Conservation (phyloP, 768 basidiomycete species). For the Tricholoma terreum region DNA sequence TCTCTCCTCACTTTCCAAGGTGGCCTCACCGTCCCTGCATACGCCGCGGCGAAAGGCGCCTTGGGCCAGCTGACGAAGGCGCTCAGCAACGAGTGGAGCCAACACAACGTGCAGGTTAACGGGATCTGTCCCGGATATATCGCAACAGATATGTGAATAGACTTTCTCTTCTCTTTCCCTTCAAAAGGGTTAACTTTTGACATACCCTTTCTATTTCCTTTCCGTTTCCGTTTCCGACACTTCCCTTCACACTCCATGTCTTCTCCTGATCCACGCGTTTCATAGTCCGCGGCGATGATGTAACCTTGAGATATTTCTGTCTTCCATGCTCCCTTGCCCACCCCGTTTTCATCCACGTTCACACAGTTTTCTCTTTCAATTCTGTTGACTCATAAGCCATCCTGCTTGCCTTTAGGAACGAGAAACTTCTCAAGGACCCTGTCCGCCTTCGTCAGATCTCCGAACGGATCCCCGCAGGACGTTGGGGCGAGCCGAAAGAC, state of each 20-base stretch:
- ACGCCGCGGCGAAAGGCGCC: slow-evolving; percentile 89
- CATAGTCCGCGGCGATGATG: slow-evolving; percentile 1
- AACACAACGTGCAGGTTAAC: slow-evolving; percentile 85
- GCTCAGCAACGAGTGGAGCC: slow-evolving; percentile 91
- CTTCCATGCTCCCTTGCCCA: not conserved
- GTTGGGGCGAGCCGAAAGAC: slow-evolving; percentile 72
- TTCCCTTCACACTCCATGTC: not conserved
- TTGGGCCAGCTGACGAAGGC: slow-evolving; percentile 85
- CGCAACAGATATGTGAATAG: slow-evolving; percentile 77
- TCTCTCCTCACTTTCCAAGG: slow-evolving; percentile 62
- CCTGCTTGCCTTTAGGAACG: slow-evolving; percentile 35
- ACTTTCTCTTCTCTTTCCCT: not conserved
- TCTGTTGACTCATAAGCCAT: not conserved
- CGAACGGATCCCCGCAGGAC: slow-evolving; percentile 67
- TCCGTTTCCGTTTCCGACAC: slow-evolving; percentile 2
- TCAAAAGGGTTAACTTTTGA: not conserved
- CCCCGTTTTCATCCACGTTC: slow-evolving; percentile 3
- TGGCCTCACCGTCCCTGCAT: slow-evolving; percentile 80
- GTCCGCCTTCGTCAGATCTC: slow-evolving; percentile 65
- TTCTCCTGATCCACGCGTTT: slow-evolving; percentile 3
- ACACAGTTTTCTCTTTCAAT: not conserved
- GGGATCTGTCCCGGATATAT: slow-evolving; percentile 88
- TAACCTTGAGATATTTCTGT: not conserved
- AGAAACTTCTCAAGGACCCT: slow-evolving; percentile 52
- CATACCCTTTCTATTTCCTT: not conserved